Conservation (phyloP, 352 stramenopile species). For the Phytophthora foliorum region DNA sequence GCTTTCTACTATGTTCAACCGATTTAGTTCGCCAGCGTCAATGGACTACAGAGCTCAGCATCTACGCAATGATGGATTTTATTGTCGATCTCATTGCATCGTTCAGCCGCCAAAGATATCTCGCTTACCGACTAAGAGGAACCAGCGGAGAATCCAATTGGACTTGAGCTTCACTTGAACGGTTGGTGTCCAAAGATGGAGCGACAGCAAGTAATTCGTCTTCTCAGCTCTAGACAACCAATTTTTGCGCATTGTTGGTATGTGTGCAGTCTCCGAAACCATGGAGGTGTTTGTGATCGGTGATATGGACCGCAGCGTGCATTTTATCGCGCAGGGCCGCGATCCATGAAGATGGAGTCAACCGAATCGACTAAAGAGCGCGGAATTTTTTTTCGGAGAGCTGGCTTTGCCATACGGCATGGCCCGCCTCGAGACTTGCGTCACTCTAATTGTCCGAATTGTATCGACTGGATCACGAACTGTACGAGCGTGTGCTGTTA, state of each 20-base stretch:
- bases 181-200: background rate
- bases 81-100: constrained; percentile 24
- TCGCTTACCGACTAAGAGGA: background rate
- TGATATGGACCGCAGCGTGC: constrained; percentile 84
- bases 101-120: too few relatives aligned
- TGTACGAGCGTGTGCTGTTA: constrained; percentile 68
- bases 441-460: constrained; percentile 65
- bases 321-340: constrained; percentile 75
- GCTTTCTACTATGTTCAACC: constrained; percentile 32
- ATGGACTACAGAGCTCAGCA: constrained; percentile 29
- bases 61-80: constrained; percentile 17
- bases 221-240: constrained; percentile 51
- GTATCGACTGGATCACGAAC: constrained; percentile 71
- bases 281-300: constrained; percentile 77
- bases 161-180: constrained; percentile 25
- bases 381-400: constrained; percentile 73
- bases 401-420: constrained; percentile 70
- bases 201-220: constrained; percentile 3
- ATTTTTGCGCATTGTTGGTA: constrained; percentile 71
- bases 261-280: constrained; percentile 63
- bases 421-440: constrained; percentile 69
- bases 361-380: constrained; percentile 59
- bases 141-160: constrained; percentile 25
- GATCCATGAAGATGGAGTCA: constrained; percentile 60
- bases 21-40: background rate